A percentile compares a stretch with the other conserved stretches of the same genome.
These are phyloP conservation scores for Fusarium equiseti DNA, from an alignment of 2,329 filamentous ascomycete species.

Conservation along the genomic window DNA sequence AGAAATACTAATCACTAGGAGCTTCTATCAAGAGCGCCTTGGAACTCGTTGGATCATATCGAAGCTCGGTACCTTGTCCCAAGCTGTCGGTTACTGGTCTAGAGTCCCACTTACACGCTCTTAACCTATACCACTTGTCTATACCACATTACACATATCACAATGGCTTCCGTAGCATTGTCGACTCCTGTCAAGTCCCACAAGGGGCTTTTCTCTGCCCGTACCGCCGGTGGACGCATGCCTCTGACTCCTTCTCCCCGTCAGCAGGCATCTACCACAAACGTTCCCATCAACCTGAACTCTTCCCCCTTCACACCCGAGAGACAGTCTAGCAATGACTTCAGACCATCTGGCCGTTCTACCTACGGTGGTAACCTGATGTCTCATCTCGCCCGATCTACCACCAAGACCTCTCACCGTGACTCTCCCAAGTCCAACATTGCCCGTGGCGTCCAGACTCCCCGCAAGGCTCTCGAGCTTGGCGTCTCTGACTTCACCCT, in stretches of 20 bases:
- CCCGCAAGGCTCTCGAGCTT: slow-evolving; percentile 85
- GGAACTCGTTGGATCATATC: slow-evolving; percentile 64
- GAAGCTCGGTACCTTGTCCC: slow-evolving; percentile 54
- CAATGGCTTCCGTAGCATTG: slow-evolving; percentile 84
- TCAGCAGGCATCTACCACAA: slow-evolving; percentile 67
- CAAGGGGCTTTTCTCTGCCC: slow-evolving; percentile 89
- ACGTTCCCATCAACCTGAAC: slow-evolving; percentile 64
- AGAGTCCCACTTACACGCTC: slow-evolving; percentile 48
- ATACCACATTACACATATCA: slow-evolving; percentile 50
- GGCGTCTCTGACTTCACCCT: slow-evolving; percentile 94
- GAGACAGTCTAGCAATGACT: slow-evolving; percentile 65
- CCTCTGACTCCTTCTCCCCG: slow-evolving; percentile 93
- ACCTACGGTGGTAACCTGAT: slow-evolving; percentile 85
- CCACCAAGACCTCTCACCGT: slow-evolving; percentile 75
- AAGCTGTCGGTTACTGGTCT: slow-evolving; percentile 63
- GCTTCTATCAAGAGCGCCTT: slow-evolving; percentile 71
- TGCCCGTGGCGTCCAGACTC: slow-evolving; percentile 77
- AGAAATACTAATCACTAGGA: slow-evolving; percentile 61
- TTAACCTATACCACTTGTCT: slow-evolving; percentile 24
- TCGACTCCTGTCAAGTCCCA: slow-evolving; percentile 96
- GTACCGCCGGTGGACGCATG: slow-evolving; percentile 94
- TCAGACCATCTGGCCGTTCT: slow-evolving; percentile 72
- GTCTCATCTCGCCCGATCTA: slow-evolving; percentile 79
- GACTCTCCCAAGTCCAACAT: slow-evolving; percentile 99
- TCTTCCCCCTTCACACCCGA: slow-evolving; percentile 85